Evolutionary conservation across 129 eudicot species (phyloP).

Genomic region (Saposhnikovia divaricata): DNA sequence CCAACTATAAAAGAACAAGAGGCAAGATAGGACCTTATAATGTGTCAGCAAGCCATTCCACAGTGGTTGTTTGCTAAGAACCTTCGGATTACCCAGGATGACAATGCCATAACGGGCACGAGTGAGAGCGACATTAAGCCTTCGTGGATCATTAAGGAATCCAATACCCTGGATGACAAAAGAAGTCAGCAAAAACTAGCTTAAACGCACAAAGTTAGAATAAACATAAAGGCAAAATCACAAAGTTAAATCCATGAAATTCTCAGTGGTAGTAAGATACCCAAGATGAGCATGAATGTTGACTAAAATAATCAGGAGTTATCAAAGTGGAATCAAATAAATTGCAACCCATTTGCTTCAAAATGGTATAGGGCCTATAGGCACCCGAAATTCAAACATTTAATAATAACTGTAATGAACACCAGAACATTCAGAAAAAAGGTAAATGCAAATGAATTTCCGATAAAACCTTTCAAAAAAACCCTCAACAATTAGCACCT

Average conservation of each 20-base stretch:
- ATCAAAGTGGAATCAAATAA: neutral
- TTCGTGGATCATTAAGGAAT: slow-evolving; percentile 90
- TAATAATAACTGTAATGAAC: neutral
- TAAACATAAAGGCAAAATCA: neutral
- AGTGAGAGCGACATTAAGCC: slow-evolving; percentile 91
- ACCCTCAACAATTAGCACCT: neutral
- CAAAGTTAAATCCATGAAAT: neutral
- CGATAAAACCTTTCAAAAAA: neutral
- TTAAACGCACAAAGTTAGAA: neutral
- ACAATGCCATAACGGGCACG: slow-evolving; percentile 97
- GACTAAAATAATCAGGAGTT: neutral
- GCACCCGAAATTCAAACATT: neutral
- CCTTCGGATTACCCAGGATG: slow-evolving; percentile 89
- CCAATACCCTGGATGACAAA: slow-evolving; percentile 66
- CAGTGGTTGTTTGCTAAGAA: slow-evolving; percentile 82
- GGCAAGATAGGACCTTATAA: slow-evolving; percentile 49
- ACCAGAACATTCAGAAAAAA: neutral
- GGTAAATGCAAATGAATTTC: neutral
- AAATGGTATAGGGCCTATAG: neutral
- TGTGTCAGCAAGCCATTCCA: slow-evolving; percentile 93
- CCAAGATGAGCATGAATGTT: neutral
- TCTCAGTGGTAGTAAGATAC: neutral
- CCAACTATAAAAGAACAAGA: neutral
- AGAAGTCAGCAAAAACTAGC: slow-evolving; percentile 9
- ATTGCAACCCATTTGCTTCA: neutral